Percentiles rank a stretch among this genome's conserved stretches.
Evolutionary conservation across 495 filamentous ascomycete species (phyloP).

Genomic region (Aspergillus sclerotioniger): DNA sequence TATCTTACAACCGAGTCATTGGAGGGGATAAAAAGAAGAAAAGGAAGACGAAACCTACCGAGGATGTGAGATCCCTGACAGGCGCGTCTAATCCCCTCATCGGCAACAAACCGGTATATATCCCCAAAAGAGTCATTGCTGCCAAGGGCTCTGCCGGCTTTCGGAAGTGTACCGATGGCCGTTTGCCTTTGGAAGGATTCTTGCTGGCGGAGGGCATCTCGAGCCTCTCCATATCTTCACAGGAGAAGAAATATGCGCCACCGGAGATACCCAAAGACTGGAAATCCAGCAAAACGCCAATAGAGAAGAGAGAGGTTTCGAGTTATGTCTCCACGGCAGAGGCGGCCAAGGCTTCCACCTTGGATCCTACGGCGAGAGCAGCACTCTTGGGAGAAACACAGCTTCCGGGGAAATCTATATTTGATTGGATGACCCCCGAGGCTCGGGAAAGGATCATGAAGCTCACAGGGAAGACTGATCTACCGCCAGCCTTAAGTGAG

Average conservation of each 20-base stretch:
- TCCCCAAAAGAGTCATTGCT: constrained; percentile 67
- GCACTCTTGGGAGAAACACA: constrained; percentile 77
- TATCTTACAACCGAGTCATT: constrained; percentile 83
- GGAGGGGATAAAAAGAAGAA: constrained; percentile 86
- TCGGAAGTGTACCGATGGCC: constrained; percentile 85
- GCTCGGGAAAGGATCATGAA: constrained; percentile 74
- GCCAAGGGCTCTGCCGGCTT: constrained; percentile 56
- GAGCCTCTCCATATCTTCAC: constrained; percentile 45
- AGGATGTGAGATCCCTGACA: constrained; percentile 33
- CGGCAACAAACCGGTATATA: constrained; percentile 68
- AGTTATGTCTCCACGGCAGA: constrained; percentile 69
- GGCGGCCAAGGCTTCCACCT: constrained; percentile 68
- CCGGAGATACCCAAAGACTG: constrained; percentile 75
- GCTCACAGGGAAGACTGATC: constrained; percentile 69
- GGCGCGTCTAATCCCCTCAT: constrained; percentile 62
- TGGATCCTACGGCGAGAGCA: constrained; percentile 78
- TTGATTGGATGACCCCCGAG: constrained; percentile 85
- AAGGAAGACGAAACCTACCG: constrained; percentile 50
- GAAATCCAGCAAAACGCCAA: constrained; percentile 62
- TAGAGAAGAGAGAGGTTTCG: constrained; percentile 29
- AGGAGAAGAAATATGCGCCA: constrained; percentile 66
- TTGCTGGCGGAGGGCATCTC: constrained; percentile 65
- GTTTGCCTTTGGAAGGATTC: constrained; percentile 83
- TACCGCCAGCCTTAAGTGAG: constrained; percentile 77
- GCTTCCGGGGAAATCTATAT: constrained; percentile 89